Conservation (phyloP, 495 filamentous ascomycete species). For the Aspergillus funiculosus region DNA sequence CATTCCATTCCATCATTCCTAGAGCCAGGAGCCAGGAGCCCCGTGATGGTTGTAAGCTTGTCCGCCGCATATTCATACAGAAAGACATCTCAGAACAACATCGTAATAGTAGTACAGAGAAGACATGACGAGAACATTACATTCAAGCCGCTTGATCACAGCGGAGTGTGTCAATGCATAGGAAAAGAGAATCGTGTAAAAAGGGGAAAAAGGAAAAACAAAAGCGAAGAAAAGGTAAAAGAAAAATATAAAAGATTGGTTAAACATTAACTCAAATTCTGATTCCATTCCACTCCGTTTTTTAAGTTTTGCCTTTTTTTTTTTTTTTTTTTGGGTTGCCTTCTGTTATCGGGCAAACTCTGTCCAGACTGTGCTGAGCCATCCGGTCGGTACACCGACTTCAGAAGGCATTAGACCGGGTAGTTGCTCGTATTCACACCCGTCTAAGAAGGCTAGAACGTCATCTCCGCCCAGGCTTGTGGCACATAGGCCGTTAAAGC, state of each 20-base stretch:
- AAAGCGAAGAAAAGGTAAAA: conserved; percentile 4
- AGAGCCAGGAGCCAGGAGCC: background rate
- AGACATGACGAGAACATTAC: background rate
- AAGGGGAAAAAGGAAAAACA: background rate
- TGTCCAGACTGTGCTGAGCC: conserved; percentile 40
- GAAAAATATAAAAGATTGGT: background rate
- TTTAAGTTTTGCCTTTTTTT: background rate
- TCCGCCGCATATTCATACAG: conserved; percentile 19
- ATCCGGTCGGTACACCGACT: conserved; percentile 34
- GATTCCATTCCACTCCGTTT: too few species aligned
- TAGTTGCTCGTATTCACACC: conserved; percentile 38
- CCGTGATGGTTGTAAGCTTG: conserved; percentile 5
- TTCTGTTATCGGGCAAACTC: conserved; percentile 27
- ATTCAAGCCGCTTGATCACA: background rate
- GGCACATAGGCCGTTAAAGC: conserved; percentile 26
- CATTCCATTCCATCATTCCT: background rate
- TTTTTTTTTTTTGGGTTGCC: too few species aligned
- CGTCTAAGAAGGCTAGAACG: conserved; percentile 43
- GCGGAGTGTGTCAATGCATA: too few species aligned
- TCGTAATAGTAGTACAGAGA: conserved; percentile 20
- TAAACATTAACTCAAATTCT: too few species aligned
- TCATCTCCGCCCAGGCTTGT: conserved; percentile 44
- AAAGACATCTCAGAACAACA: conserved; percentile 8
- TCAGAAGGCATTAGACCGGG: conserved; percentile 29
- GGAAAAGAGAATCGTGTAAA: conserved; percentile 1